Conservation (phyloP, 441 rosid genomes). For the Breynia disticha region DNA sequence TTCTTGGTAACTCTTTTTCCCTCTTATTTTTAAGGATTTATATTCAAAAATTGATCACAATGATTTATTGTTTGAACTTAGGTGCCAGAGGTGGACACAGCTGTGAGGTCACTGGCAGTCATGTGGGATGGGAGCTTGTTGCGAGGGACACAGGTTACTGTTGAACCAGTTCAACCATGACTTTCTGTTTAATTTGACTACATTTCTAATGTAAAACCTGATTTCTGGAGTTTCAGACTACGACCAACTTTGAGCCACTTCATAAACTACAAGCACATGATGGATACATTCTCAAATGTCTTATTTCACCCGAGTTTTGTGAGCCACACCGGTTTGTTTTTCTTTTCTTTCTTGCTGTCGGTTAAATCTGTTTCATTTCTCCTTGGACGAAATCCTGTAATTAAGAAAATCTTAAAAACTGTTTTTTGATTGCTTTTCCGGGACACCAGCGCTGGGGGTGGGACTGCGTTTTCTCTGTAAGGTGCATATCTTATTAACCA, state of each 20-base stretch:
- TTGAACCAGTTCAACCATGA: slow-evolving; percentile 4
- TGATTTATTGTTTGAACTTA: slow-evolving; percentile 20
- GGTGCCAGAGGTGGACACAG: slow-evolving; percentile 95
- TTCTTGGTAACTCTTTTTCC: too few relatives aligned
- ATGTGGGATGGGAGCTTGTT: slow-evolving; percentile 92
- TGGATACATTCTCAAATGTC: slow-evolving; percentile 85
- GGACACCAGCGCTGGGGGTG: slow-evolving; percentile 97
- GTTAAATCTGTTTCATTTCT: too few relatives aligned
- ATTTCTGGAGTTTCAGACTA: slow-evolving; percentile 39
- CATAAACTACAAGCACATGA: slow-evolving; percentile 91
- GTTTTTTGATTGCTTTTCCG: slow-evolving; percentile 20
- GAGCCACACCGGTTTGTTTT: slow-evolving; percentile 60
- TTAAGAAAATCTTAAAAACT: neutral
- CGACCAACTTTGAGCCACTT: slow-evolving; percentile 94
- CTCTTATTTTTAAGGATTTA: neutral
- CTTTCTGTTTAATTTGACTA: slow-evolving; percentile 7
- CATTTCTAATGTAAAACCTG: slow-evolving; percentile 5
- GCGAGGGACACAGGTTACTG: slow-evolving; percentile 57
- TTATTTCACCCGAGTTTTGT: slow-evolving; percentile 78
- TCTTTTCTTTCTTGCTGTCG: neutral
- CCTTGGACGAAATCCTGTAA: too few relatives aligned
- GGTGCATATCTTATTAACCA: slow-evolving; percentile 92
- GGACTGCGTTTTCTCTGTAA: slow-evolving; percentile 97
- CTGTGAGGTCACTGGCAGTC: slow-evolving; percentile 76
- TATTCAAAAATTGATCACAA: neutral